Base-by-base conservation (phyloP, 495 filamentous ascomycete genomes). In the Tuber umbilicatum region DNA sequence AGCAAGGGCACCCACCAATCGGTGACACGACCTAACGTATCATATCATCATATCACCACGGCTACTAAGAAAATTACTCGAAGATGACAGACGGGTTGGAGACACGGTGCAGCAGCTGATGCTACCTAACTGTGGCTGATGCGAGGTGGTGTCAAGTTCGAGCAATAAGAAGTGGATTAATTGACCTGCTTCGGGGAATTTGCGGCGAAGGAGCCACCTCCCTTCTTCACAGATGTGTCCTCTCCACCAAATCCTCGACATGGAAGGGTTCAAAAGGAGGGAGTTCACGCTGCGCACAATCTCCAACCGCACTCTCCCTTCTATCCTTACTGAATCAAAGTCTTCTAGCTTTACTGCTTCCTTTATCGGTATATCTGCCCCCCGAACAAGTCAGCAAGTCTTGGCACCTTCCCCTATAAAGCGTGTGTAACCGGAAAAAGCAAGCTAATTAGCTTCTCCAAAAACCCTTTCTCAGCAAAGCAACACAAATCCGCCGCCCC, bases 371-470 rank as follows among this genome's bases (percentile, higher is more conserved):
- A n/a, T 16, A 64, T 35, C 55, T 35, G n/a, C 27, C 5, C 55
- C 74, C 76, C 72, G n/a, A 79, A 79, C 40, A 72, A 72, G 76
- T 74, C 78, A 71, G 70, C 76, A 19, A 0, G 14, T 64, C 55
- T 64, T 64, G 55, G 55, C 72, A 72, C 60, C 68, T 69, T 74
- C 73, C 77, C 77, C 72, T 69, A 79, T 78, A 72, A 69, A 75
- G 77, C 72, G 69, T 74, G 72, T 70, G 35, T 73, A 79, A 72
- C 50, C 77, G 77, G 72, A 64, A 79, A 78, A 79, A 79, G 77
- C 72, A 79, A 79, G 75, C 72, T 79, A 79, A 79, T 79, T 74
- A 78, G 60, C 73, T 75, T 72, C 72, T 47, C 75, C 73, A 71
- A 67, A 67, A 64, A 35, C 55, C 55, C 55, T 64, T 64, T 64